Conservation (phyloP, 2,329 filamentous ascomycete species). For the Monosporascus sp. region DNA sequence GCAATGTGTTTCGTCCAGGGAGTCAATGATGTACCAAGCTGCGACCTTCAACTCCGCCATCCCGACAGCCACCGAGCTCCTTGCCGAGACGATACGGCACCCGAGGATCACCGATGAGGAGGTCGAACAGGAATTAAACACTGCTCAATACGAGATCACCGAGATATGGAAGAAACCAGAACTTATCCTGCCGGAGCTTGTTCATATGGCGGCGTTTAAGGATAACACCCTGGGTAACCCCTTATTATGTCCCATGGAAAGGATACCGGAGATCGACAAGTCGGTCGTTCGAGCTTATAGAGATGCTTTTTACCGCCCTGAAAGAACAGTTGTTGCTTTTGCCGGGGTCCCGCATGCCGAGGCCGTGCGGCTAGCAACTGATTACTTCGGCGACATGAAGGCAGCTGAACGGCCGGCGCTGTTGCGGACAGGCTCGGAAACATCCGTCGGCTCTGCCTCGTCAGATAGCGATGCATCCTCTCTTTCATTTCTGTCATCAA, state of each 20-base stretch:
- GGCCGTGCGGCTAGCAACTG: conserved; percentile 72
- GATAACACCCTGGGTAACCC: conserved; percentile 96
- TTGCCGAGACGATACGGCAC: conserved; percentile 90
- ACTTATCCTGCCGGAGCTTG: conserved; percentile 87
- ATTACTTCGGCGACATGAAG: conserved; percentile 91
- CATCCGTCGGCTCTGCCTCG: conserved; percentile 39
- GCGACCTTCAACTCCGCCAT: conserved; percentile 96
- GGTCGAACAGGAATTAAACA: conserved; percentile 79
- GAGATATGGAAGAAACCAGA: conserved; percentile 99
- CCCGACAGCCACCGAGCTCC: conserved; percentile 70
- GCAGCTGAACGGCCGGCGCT: conserved; percentile 41
- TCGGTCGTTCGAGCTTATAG: conserved; percentile 73
- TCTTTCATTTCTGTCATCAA: conserved; percentile 27
- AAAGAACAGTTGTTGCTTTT: conserved; percentile 91
- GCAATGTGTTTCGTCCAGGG: conserved; percentile 90
- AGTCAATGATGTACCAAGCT: conserved; percentile 98
- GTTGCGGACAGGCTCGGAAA: conserved; percentile 54
- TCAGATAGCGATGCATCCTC: conserved; percentile 29
- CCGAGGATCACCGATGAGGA: conserved; percentile 82
- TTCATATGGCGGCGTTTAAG: conserved; percentile 93
- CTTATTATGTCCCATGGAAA: conserved; percentile 81
- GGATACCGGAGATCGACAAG: conserved; percentile 69
- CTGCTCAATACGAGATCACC: conserved; percentile 89
- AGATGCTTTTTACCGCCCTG: conserved; percentile 78
- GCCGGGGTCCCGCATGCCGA: conserved; percentile 80